A percentile compares a stretch with the other conserved stretches of the same genome.
phyloP scores from a whole-genome alignment of 2,329 filamentous ascomycete genomes.

The Rachicladosporium sp. region DNA sequence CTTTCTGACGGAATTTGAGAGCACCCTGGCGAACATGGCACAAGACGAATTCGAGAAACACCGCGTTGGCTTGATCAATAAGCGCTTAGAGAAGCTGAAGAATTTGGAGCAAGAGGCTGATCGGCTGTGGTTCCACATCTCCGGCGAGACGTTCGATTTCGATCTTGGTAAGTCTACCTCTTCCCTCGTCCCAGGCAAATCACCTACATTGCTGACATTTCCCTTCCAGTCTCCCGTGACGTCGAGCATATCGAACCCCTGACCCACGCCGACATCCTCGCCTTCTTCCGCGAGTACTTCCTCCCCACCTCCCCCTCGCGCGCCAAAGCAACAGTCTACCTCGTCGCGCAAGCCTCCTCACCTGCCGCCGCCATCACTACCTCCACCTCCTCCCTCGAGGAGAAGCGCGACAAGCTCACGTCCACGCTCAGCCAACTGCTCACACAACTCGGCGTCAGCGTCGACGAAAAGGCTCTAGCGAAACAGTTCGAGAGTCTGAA shows the following conservation, averaged over 20 bases:
- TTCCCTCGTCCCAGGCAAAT: neutral
- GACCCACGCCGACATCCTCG: conserved; percentile 65
- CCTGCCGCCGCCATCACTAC: conserved; percentile 23
- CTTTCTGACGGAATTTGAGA: conserved; percentile 59
- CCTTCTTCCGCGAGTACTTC: conserved; percentile 68
- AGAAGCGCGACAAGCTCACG: conserved; percentile 27
- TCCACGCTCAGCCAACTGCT: conserved; percentile 35
- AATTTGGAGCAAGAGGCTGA: conserved; percentile 76
- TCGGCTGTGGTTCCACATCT: conserved; percentile 75
- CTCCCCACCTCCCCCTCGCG: conserved; percentile 58
- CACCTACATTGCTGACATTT: conserved; percentile 6
- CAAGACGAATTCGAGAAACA: conserved; percentile 79
- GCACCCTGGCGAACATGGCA: conserved; percentile 60
- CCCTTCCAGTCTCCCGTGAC: conserved; percentile 53
- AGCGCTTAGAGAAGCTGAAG: conserved; percentile 80
- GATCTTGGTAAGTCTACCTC: conserved; percentile 51
- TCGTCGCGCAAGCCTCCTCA: conserved; percentile 55
- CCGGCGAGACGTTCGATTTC: conserved; percentile 81
- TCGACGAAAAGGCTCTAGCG: conserved; percentile 32
- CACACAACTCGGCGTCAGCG: conserved; percentile 33
- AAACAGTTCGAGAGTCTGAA: conserved; percentile 34
- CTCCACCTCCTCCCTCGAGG: conserved; percentile 21
- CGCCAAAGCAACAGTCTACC: conserved; percentile 74
- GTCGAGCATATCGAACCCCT: conserved; percentile 61
- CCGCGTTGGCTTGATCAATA: conserved; percentile 78